Evolutionary conservation across 257 asterid genomes (phyloP), one percentile per base, ranked within the genome.

Genomic region (Ilex asprella): DNA sequence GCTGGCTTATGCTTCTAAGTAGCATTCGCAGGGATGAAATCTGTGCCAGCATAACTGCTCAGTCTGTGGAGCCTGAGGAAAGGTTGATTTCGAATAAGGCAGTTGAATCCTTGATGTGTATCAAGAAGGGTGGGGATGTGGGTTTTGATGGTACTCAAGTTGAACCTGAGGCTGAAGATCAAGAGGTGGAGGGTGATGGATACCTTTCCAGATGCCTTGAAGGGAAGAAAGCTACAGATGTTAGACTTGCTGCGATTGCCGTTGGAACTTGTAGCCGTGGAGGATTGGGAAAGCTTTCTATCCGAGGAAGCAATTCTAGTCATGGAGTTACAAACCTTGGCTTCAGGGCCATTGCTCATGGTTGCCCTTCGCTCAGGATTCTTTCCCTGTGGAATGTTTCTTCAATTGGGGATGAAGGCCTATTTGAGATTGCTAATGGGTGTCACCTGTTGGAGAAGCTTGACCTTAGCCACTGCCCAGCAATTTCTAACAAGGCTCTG

Each of bases 381-480:
- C 52, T 46, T 46, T 46, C 52, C 4, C n/a, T 46, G n/a, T 46
- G 52, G 52, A 46, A 46, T 2, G 13, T 46, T 10, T 4, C 13
- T 46, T 46, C 52, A 4, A 11, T 39, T 39, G 51, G 51, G 13
- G 63, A 59, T 59, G 63, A 59, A 39, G 63, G 63, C 10, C 63
- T 59, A 15, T 15, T 59, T 2, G 63, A 59, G 63, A 59, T 59
- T n/a, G 51, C 63, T 2, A 59, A 59, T 21, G 63, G 46, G 29
- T 59, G 63, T 12, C 52, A 39, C 12, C 46, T 29, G 15, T 59
- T 59, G 31, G 63, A 59, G 32, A 59, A 59, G 51, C 32, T 59
- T 8, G 63, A 59, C 46, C 63, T 59, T 35, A 39, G 63, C 31
- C 51, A 59, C 2, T 59, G 63, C 15, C 63, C 63, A 29, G 21